These are phyloP conservation scores for Corynespora cassiicola DNA, from an alignment of 2,329 filamentous ascomycete genomes.

Conservation along the genomic window DNA sequence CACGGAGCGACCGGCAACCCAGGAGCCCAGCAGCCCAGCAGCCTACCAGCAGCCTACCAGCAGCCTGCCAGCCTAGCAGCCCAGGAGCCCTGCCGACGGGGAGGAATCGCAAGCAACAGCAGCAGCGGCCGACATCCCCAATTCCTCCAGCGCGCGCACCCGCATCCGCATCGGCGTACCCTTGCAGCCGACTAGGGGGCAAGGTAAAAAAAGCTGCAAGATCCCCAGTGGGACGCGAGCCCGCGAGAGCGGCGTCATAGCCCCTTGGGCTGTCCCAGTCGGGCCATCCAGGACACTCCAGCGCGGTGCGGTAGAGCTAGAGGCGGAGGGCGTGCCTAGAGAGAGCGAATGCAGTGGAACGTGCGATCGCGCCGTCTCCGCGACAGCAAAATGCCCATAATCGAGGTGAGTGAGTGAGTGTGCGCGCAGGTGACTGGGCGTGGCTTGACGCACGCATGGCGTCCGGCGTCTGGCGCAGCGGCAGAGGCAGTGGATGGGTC, in stretches of 20 bases:
- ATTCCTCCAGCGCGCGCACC: no score
- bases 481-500: conserved; percentile 11
- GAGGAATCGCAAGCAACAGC: conserved; percentile 5
- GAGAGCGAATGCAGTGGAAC: conserved; percentile 23
- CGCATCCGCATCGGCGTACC: no score
- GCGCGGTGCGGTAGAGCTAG: neutral
- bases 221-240: conserved; percentile 28
- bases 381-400: conserved; percentile 36
- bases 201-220: no score
- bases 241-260: conserved; percentile 33
- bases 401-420: conserved; percentile 36
- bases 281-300: conserved; percentile 1
- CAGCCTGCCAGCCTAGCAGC: neutral
- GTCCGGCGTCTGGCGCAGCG: conserved; percentile 2
- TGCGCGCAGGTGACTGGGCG: neutral
- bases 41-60: neutral
- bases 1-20: no score
- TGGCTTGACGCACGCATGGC: neutral
- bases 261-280: conserved; percentile 14
- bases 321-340: conserved; percentile 5
- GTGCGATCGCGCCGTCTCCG: conserved; percentile 18
- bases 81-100: neutral
- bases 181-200: conserved; percentile 25
- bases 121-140: conserved; percentile 9
- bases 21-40: no score